phyloP scores from a whole-genome alignment of 2,329 filamentous ascomycete species.

The Colletotrichum neosansevieriae region DNA sequence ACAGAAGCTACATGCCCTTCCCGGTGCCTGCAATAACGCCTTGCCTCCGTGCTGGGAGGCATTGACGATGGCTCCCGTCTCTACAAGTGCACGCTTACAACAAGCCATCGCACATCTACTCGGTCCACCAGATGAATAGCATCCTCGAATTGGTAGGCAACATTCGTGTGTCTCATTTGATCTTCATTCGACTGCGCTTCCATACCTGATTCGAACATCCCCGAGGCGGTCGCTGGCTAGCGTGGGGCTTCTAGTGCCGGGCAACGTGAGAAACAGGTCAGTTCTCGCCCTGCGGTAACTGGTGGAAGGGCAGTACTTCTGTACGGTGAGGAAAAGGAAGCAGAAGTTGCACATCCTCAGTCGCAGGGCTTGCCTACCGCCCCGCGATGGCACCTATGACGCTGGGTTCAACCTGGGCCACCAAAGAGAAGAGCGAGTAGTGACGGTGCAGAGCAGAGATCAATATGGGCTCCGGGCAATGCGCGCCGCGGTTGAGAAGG shows the following conservation, averaged over 20 bases:
- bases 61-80: constrained; percentile 4
- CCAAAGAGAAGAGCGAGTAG: constrained; percentile 1
- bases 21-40: constrained; percentile 10
- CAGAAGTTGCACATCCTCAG: constrained; percentile 21
- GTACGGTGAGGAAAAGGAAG: constrained; percentile 12
- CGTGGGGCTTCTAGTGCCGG: constrained; percentile 13
- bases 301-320: neutral
- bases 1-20: constrained; percentile 23
- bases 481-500: constrained; percentile 15
- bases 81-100: constrained; percentile 7
- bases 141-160: constrained; percentile 18
- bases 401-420: constrained; percentile 5
- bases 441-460: constrained; percentile 23
- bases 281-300: constrained; percentile 11
- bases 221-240: constrained; percentile 7
- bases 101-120: constrained; percentile 16
- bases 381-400: constrained; percentile 23
- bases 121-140: neutral
- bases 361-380: constrained; percentile 13
- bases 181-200: constrained; percentile 32
- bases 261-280: constrained; percentile 9
- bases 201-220: constrained; percentile 29
- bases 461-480: constrained; percentile 27
- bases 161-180: constrained; percentile 32
- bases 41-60: constrained; percentile 1